These are phyloP conservation scores for Hymenoscyphus repandus DNA, from an alignment of 2,329 filamentous ascomycete species.

Conservation along the genomic window DNA sequence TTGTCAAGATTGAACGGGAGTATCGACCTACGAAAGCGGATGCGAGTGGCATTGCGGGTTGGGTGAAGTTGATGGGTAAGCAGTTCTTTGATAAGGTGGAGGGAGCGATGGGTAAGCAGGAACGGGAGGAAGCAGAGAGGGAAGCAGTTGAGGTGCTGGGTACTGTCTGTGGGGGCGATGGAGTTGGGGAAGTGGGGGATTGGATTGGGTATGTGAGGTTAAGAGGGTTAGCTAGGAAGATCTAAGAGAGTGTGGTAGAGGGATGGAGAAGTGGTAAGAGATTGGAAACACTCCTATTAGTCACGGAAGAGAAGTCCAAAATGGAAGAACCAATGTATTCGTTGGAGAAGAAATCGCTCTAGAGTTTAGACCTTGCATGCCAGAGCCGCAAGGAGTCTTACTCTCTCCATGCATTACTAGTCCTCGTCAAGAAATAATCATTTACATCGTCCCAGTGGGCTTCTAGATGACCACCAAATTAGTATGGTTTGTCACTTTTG, in stretches of 20 bases:
- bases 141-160: constrained; percentile 52
- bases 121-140: constrained; percentile 47
- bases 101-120: constrained; percentile 34
- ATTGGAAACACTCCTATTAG: not conserved
- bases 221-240: constrained; percentile 42
- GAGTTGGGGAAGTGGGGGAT: constrained; percentile 44
- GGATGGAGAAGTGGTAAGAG: not conserved
- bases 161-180: constrained; percentile 46
- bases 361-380: not conserved
- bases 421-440: too few species aligned
- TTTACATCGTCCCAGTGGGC: too few species aligned
- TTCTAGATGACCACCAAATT: too few species aligned
- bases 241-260: constrained; percentile 6
- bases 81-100: constrained; percentile 50
- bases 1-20: constrained; percentile 52
- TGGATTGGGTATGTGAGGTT: constrained; percentile 51
- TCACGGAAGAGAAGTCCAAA: too few species aligned
- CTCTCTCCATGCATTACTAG: too few species aligned
- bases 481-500: too few species aligned
- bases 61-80: constrained; percentile 60
- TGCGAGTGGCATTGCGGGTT: constrained; percentile 57
- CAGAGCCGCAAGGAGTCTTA: not conserved
- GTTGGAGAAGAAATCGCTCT: too few species aligned
- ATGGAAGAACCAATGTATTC: too few species aligned
- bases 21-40: constrained; percentile 59